phyloP scores from a whole-genome alignment of 2,329 filamentous ascomycete genomes.

The Diaporthe sp. region DNA sequence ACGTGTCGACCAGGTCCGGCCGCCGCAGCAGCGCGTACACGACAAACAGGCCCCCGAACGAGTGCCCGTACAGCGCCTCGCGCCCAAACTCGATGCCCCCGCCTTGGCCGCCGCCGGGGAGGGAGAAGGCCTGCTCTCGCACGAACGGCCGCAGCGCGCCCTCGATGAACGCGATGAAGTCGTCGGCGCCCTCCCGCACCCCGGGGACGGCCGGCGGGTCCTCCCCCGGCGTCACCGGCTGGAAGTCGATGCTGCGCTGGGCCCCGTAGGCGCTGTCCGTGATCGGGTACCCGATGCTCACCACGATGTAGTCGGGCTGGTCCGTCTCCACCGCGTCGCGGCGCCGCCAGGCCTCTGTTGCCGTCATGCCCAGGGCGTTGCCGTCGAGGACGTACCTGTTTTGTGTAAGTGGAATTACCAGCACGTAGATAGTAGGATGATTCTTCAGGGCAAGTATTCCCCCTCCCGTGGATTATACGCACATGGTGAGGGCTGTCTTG shows the following conservation, averaged over 20 bases:
- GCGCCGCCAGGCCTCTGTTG: slow-evolving; percentile 44
- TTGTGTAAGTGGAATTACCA: not conserved
- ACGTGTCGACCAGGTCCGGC: slow-evolving; percentile 45
- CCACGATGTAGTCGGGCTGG: slow-evolving; percentile 45
- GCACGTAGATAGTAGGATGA: slow-evolving; percentile 9
- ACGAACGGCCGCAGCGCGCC: slow-evolving; percentile 43
- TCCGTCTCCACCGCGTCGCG: slow-evolving; percentile 42
- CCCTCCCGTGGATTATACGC: not conserved
- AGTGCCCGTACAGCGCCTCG: slow-evolving; percentile 45
- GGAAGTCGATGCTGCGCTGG: slow-evolving; percentile 44
- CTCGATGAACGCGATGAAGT: slow-evolving; percentile 44
- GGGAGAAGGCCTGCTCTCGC: slow-evolving; percentile 38
- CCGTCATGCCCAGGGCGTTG: slow-evolving; percentile 45
- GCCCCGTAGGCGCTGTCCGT: slow-evolving; percentile 42
- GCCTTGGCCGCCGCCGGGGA: not conserved
- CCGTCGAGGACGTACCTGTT: slow-evolving; percentile 45
- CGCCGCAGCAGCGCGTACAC: slow-evolving; percentile 41
- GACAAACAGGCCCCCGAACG: slow-evolving; percentile 44
- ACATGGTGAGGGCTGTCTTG: slow-evolving; percentile 30
- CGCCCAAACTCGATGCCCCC: slow-evolving; percentile 41
- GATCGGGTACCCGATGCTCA: slow-evolving; percentile 46
- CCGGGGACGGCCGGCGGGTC: slow-evolving; percentile 34
- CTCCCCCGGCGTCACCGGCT: slow-evolving; percentile 40
- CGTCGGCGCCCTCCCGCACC: slow-evolving; percentile 39
- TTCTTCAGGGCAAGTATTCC: not conserved